Base-by-base conservation (phyloP, 108 stramenopile genomes). In the Cylindrotheca fusiformis region DNA sequence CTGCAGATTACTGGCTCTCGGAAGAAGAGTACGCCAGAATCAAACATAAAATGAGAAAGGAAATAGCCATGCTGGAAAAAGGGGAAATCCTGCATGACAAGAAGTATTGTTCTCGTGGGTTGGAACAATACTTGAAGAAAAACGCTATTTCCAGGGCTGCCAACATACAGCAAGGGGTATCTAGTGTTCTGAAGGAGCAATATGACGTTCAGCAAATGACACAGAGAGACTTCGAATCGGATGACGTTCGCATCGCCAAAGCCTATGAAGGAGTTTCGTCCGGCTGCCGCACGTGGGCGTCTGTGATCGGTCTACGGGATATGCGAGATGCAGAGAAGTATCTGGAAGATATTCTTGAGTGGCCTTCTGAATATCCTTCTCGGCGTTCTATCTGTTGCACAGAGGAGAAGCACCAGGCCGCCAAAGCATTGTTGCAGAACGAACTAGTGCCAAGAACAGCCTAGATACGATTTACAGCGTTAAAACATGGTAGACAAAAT, bases 291-390 rank as follows among this genome's bases (percentile, higher is more conserved):
- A 19, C 19, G n/a, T 51, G 50, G 50, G 50, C 50, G n/a, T 8
- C 50, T 5, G 22, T 23, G 6, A 5, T 51, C n/a, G 50, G 50
- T n/a, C 50, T 51, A 6, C 50, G 50, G 19, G 50, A 51, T 19
- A 8, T n/a, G 50, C 50, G 50, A 51, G 50, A 51, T 14, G 50
- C 50, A 4, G 50, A 51, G 6, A 19, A 51, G 22, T 22, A 22
- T n/a, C 5, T 51, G 4, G 12, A 51, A 22, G 20, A 51, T 23
- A 19, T n/a, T 51, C 36, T 41, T 41, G 36, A 41, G 14, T 10
- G 10, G 6, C 36, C 10, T 41, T 41, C 14, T 14, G 36, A 41
- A 10, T 6, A 41, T 41, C 36, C n/a, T n/a, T 41, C 14, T 6
- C 6, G 36, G 14, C 36, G 36, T 14, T 41, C 36, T 10, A 6